Percentiles rank a stretch among this genome's conserved stretches.
These are phyloP conservation scores for Cyclotella choctawhatcheeana DNA, from an alignment of 108 stramenopile species.

Conservation along the genomic window DNA sequence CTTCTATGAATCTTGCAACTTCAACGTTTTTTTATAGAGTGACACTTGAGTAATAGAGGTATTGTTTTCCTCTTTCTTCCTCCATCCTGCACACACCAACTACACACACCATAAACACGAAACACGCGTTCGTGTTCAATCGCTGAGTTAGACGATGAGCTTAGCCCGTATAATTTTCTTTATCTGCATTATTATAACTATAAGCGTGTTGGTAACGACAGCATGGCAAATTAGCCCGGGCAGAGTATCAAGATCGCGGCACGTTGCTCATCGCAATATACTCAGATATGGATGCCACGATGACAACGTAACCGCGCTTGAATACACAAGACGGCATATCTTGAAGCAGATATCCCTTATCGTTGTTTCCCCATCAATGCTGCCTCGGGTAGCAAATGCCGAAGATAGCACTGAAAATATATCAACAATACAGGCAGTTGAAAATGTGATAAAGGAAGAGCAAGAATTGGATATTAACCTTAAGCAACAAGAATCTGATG, in stretches of 20 bases:
- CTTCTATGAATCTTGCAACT: no score
- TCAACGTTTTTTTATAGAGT: no score
- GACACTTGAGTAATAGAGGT: no score
- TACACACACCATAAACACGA: no score
- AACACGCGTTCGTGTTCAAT: neutral
- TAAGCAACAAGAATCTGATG: constrained; percentile 33
- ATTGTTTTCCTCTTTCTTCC: no score
- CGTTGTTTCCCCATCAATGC: neutral
- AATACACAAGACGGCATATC: neutral
- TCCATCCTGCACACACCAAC: no score
- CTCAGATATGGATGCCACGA: no score
- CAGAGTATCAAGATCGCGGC: no score
- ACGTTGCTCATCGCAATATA: neutral
- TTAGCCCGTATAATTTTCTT: neutral
- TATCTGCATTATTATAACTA: neutral
- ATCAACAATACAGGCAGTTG: constrained; percentile 17
- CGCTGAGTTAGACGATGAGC: neutral
- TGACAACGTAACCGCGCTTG: neutral
- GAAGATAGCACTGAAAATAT: neutral
- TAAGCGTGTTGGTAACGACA: no score
- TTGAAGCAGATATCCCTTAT: neutral
- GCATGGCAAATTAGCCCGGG: neutral
- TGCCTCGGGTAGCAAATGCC: neutral
- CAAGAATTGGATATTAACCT: constrained; percentile 23
- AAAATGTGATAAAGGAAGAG: constrained; percentile 38